Base-by-base conservation (phyloP, 331 rosid species). In the Phaseolus coccineus region DNA sequence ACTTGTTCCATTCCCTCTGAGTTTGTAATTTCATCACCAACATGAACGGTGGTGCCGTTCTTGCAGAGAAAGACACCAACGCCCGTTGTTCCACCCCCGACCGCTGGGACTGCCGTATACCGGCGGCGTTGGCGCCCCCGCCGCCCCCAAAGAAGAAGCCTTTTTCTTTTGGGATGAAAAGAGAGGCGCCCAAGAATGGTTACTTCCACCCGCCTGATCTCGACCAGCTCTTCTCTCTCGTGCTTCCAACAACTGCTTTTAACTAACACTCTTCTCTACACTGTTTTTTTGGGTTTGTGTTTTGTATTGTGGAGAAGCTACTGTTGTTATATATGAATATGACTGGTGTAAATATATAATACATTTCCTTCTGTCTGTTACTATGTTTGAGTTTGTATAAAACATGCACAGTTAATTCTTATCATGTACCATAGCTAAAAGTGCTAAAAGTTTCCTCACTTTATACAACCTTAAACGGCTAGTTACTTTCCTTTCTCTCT, bases 91-190 rank as follows among this genome's bases (percentile, higher is more conserved):
- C 85, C 4, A 85, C 88, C 6, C 97, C 98, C 19, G 84, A 82
- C 30, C 82, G 90, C 62, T 33, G 81, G 52, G 97, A 91, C 78
- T 81, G 76, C 67, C 77, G 63, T 57, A 91, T 93, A 22, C 87
- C 73, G 0, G 59, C 51, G 83, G 74, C 80, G 64, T 22, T 50
- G 74, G 84, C 22, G 62, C 91, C 93, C 0, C 95, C 93, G 8
- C 91, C 92, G 0, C 85, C 93, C 2, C 92, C 92, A 0, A 93
- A 71, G 87, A 93, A 93, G 86, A 93, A 85, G 80, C 80, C 89
- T 3, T 68, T 63, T 56, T 74, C 74, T 0, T 27, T 16, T 50
- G 80, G 75, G 22, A 77, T 50, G 83, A 84, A 78, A 79, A 56
- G 79, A 48, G 82, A 30, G 0, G 57, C 71, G 2, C 92, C 96